A percentile compares a stretch with the other conserved stretches of the same genome.
These are phyloP conservation scores for Dictyostelium discoideum DNA, from an alignment of 78 protist genomes.

Conservation along the genomic window DNA sequence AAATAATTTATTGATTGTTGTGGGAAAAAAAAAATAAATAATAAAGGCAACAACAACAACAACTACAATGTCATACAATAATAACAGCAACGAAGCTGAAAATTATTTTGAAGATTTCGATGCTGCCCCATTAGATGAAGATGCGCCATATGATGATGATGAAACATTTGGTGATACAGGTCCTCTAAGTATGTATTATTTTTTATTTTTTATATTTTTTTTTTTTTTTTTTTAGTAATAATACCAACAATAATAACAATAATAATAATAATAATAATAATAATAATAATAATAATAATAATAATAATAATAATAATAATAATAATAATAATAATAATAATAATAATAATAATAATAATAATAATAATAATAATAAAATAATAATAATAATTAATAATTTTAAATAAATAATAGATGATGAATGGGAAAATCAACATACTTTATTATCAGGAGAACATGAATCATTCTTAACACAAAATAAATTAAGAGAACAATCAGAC, in stretches of 20 bases:
- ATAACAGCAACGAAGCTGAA: neutral
- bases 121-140: constrained; percentile 5
- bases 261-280: neutral
- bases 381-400: neutral
- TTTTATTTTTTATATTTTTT: neutral
- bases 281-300: neutral
- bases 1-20: neutral
- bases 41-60: neutral
- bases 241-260: neutral
- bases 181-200: constrained; percentile 46
- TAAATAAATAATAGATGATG: constrained; percentile 24
- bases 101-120: constrained; percentile 48
- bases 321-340: no score
- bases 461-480: neutral
- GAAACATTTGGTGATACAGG: constrained; percentile 83
- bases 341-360: neutral
- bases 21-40: neutral
- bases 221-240: neutral
- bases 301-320: no score
- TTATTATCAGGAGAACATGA: constrained; percentile 57
- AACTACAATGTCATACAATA: constrained; percentile 10
- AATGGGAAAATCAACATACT: constrained; percentile 63
- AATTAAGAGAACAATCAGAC: neutral
- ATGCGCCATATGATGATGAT: constrained; percentile 57
- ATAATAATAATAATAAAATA: neutral